Base-by-base conservation (phyloP, 768 basidiomycete species). In the Suillus cothurnatus region DNA sequence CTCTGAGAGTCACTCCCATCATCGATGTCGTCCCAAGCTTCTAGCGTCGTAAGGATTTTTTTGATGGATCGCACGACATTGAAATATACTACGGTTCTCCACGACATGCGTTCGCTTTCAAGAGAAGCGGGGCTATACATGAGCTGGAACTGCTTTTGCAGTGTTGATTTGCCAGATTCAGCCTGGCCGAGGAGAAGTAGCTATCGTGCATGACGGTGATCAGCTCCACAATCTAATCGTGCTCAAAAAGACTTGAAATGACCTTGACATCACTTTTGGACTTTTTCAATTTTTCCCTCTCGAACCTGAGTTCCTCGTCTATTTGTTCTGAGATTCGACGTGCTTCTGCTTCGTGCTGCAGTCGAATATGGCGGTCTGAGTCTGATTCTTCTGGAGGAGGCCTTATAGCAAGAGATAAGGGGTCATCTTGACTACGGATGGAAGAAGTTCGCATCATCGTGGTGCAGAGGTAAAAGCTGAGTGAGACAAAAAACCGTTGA, bases 71-170 rank as follows among this genome's bases (percentile, higher is more conserved):
- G 85, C 60, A 92, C 84, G 69, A 91, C 84, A 76, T 92, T 92
- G 78, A 91, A 90, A 73, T 89, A 92, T 60, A 92, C 85, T 69
- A 92, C 80, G 15, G 86, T 88, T 64, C 87, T 84, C 90, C 90
- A 92, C 55, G 88, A 89, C 59, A 82, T 76, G 23, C 90, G 87
- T 70, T 92, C 90, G 65, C 82, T 81, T 65, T 91, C 89, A 49
- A 91, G 78, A 49, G 88, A 86, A 66, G 82, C 84, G 11, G 90
- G 92, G 65, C 84, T 87, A 76, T 92, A 92, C 86, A 92, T 90
- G 69, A 93, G 85, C 74, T 92, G 90, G 69, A 90, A 91, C 71
- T 90, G 90, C 73, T 91, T 91, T 76, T 90, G 89, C 56, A 92
- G 82, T 4, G 89, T 91, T 38, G 88, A 88, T 73, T 92, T 91